These are phyloP conservation scores for Hura crepitans DNA, from an alignment of 441 rosid species.

Conservation along the genomic window DNA sequence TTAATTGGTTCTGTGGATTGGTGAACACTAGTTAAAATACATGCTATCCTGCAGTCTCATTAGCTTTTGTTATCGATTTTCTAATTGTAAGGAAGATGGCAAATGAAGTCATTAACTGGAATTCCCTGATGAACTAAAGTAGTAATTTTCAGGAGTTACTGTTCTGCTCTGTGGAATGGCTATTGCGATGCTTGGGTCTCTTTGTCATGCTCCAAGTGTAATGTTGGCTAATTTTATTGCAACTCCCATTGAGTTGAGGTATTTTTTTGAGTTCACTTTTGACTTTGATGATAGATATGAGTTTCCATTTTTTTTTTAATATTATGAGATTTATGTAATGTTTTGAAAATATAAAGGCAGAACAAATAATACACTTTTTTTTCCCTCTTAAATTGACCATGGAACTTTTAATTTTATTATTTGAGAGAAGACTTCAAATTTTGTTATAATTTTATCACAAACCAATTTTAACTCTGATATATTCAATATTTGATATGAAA, in stretches of 20 bases:
- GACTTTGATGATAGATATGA: neutral
- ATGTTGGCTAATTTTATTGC: conserved; percentile 82
- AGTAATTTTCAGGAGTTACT: conserved; percentile 54
- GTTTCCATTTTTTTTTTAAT: neutral
- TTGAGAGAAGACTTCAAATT: neutral
- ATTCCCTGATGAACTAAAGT: conserved; percentile 3
- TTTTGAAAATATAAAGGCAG: neutral
- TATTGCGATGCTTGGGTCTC: conserved; percentile 65
- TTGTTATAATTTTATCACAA: neutral
- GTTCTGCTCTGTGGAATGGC: conserved; percentile 78
- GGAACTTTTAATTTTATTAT: neutral
- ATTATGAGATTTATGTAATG: neutral
- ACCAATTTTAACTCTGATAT: neutral
- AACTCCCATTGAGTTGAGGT: conserved; percentile 83
- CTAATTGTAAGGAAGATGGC: neutral
- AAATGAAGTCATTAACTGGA: neutral
- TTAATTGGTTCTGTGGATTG: neutral
- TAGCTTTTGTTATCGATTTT: neutral
- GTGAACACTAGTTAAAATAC: neutral
- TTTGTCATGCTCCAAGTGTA: conserved; percentile 75
- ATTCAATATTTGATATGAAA: neutral
- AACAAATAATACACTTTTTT: too few relatives aligned
- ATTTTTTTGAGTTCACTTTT: conserved; percentile 15
- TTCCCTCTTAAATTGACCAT: too few relatives aligned
- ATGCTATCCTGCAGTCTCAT: neutral